Conservation (phyloP, 768 basidiomycete genomes). For the Mycena sanguinolenta region DNA sequence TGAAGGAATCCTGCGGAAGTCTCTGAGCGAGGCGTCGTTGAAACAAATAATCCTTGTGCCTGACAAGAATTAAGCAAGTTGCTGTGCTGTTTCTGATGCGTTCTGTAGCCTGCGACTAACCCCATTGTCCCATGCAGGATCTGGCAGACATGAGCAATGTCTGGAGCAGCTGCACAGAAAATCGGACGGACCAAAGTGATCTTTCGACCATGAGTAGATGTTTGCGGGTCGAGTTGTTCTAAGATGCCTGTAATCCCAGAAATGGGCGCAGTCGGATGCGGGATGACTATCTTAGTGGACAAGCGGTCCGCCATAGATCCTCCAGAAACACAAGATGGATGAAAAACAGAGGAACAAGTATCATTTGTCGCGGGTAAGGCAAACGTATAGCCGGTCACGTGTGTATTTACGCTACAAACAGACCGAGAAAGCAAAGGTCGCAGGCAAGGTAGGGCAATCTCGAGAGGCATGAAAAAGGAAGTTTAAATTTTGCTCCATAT, state of each 20-base stretch:
- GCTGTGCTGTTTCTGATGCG: conserved; percentile 36
- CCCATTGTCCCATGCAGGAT: conserved; percentile 86
- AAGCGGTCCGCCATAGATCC: conserved; percentile 45
- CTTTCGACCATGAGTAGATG: conserved; percentile 68
- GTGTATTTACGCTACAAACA: background rate
- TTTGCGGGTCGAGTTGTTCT: conserved; percentile 67
- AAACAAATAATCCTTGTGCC: conserved; percentile 90
- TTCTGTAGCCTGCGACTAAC: conserved; percentile 54
- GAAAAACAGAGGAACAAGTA: background rate
- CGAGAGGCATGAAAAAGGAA: too few relatives aligned
- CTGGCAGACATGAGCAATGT: conserved; percentile 52
- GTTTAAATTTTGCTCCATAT: too few relatives aligned
- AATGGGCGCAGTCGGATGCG: conserved; percentile 57
- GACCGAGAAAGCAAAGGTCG: too few relatives aligned
- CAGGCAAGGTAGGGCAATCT: too few relatives aligned
- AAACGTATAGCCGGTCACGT: conserved; percentile 8
- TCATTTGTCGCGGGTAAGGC: background rate
- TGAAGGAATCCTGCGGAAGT: conserved; percentile 83
- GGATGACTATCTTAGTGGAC: conserved; percentile 67
- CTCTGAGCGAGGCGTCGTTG: conserved; percentile 76
- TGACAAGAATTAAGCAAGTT: conserved; percentile 48
- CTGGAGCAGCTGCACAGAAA: conserved; percentile 24
- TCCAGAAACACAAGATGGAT: background rate
- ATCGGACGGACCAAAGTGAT: conserved; percentile 72
- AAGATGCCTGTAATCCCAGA: conserved; percentile 66